phyloP scores from a whole-genome alignment of 2,329 filamentous ascomycete genomes.

The Dactylellina leptospora region DNA sequence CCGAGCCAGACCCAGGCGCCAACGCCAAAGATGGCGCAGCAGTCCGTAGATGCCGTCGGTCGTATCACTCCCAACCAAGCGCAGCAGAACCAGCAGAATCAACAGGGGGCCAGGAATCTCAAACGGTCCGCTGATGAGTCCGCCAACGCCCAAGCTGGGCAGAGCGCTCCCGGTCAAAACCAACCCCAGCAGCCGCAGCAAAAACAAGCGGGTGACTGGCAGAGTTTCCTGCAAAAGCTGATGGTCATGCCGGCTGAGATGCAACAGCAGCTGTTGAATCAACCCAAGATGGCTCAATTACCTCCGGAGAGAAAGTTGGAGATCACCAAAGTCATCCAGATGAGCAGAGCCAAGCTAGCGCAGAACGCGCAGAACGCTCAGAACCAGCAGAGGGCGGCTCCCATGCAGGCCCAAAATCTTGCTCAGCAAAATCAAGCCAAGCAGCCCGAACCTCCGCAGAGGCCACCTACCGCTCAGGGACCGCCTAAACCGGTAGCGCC shows the following conservation, averaged over 20 bases:
- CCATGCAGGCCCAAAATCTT: slow-evolving; percentile 11
- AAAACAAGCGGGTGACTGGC: slow-evolving; percentile 22
- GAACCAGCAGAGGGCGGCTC: slow-evolving; percentile 14
- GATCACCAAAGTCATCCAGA: slow-evolving; percentile 20
- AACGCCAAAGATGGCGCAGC: slow-evolving; percentile 48
- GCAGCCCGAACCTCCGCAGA: background rate
- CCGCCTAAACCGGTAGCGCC: background rate
- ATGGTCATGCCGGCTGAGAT: slow-evolving; percentile 37
- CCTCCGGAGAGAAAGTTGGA: slow-evolving; percentile 29
- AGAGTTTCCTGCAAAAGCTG: slow-evolving; percentile 37
- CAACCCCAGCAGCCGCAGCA: slow-evolving; percentile 16
- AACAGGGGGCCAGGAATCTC: slow-evolving; percentile 17
- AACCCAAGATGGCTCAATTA: slow-evolving; percentile 25
- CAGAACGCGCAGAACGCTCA: slow-evolving; percentile 20
- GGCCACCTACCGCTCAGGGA: slow-evolving; percentile 22
- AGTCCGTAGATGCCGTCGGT: slow-evolving; percentile 17
- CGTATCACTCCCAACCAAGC: slow-evolving; percentile 3
- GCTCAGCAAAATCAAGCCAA: slow-evolving; percentile 7
- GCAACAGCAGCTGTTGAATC: slow-evolving; percentile 25
- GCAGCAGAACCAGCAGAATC: slow-evolving; percentile 12
- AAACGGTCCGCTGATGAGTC: slow-evolving; percentile 30
- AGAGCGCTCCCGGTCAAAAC: background rate
- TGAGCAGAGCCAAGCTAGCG: slow-evolving; percentile 28
- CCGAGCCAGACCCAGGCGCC: slow-evolving; percentile 26
- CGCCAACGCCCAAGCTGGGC: slow-evolving; percentile 7